phyloP scores from a whole-genome alignment of 495 filamentous ascomycete species.

The Choiromyces venosus region DNA sequence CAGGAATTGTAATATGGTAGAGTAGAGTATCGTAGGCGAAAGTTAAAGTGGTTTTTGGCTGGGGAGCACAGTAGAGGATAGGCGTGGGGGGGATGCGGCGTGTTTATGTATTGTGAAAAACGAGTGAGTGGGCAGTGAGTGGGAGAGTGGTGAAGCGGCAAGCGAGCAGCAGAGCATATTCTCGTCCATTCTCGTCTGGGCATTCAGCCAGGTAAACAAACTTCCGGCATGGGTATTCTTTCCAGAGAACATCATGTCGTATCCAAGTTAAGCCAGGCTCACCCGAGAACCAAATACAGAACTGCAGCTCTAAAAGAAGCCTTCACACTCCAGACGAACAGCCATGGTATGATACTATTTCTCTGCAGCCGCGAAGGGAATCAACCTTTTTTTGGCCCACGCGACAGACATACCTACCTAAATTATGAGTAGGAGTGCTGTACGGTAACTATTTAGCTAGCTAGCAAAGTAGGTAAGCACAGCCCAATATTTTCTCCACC shows the following conservation, averaged over 20 bases:
- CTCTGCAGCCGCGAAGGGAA: background rate
- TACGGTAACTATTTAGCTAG: no score
- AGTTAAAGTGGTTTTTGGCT: background rate
- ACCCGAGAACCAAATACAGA: background rate
- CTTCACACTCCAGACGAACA: background rate
- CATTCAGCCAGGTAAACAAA: background rate
- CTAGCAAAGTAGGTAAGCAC: background rate
- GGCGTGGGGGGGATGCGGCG: background rate
- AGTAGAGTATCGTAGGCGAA: background rate
- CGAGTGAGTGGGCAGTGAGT: background rate
- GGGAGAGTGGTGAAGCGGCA: background rate
- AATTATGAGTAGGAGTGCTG: no score
- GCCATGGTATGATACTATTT: background rate
- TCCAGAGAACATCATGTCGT: background rate
- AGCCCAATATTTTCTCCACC: background rate
- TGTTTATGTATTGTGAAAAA: background rate
- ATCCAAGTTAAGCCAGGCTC: background rate
- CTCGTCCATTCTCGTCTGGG: background rate
- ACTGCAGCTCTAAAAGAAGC: background rate
- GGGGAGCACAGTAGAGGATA: background rate
- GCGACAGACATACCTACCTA: no score
- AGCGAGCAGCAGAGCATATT: background rate
- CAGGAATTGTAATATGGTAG: background rate
- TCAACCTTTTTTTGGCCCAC: no score
- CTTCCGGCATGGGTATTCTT: background rate